Base-by-base conservation (phyloP, 495 filamentous ascomycete species). In the Pseudoneurospora amorphoporcata region DNA sequence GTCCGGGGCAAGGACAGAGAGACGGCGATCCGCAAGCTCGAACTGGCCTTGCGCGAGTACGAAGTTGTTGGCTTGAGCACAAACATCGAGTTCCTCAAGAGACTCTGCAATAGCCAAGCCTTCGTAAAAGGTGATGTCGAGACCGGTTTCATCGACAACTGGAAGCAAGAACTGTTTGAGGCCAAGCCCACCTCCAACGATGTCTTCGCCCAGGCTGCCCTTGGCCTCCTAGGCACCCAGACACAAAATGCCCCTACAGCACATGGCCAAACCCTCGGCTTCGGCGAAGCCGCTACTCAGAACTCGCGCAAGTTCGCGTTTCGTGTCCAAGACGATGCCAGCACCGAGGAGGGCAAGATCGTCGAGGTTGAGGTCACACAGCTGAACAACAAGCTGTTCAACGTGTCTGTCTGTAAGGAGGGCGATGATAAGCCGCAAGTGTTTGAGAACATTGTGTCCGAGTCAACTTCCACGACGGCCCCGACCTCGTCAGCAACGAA, bases 1-100 rank as follows among this genome's bases (percentile, higher is more conserved):
- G 94, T 98, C n/a, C 86, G 89, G 37, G 96, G 92, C 19, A 86
- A 85, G 53, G 89, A 90, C 71, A 87, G 95, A 39, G 88, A 92
- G 79, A 91, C 91, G 23, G 93, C 95, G 19, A 89, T 98, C 71
- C 89, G 92, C 73, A 97, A 93, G 77, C 84, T 98, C 39, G 88
- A 89, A 42, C 82, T 88, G n/a, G 95, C 95, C 3, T 81, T 98
- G 37, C 91, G 92, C 72, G 87, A 94, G 69, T 99, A 98, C 78
- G 93, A 99, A 81, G 87, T 99, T 9, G 96, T 94, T 2, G 95
- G 95, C 2, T 88, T 94, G 17, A 90, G 91, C 77, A 99, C 95
- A 7, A 99, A 99, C 78, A 95, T 99, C 61, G 96, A 98, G 80
- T 98, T 98, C 78, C 76, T 99, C 45, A 99, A 98, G 83, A 86